Evolutionary conservation across 73 alveolate genomes (phyloP), one percentile per base, ranked within the genome.

Genomic region (Tetrahymena thermophila): DNA sequence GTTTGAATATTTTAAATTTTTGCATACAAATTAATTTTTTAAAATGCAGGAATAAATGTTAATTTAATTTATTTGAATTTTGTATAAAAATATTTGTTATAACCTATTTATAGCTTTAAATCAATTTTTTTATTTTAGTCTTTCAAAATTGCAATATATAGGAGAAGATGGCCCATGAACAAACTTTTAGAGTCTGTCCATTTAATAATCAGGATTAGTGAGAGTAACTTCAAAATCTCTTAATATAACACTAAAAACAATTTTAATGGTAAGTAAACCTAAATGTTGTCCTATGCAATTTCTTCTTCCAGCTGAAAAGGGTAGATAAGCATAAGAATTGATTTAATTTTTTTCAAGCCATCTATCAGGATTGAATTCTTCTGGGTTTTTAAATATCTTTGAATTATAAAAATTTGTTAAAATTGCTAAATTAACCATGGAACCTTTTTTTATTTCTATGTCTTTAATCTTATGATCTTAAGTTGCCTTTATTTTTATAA

Each of bases 271-370:
- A 85, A 89, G 35, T 35, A 37, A 35, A 7, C 95, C 97, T 93
- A 95, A 85, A 56, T 95, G 95, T 40, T 95, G 35, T 85, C 97
- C 95, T 31, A 95, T 89, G 31, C 95, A 95, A 40, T 95, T 89
- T 89, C 97, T 85, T 21, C 85, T 38, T 95, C 95, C 95, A 23
- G 97, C 93, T 35, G 95, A 85, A 40, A 95, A 95, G 89, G 97
- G 95, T 4, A 95, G 83, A 50, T 89, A 50, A 7, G 56, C 95
- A 85, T 34, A 95, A 34, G 71, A 11, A 43, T 95, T 94, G 44
- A 35, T 21, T 50, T 43, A 14, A 56, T 34, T 44, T 3, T 37
- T 28, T 43, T 55, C 89, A 1, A 71, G 84, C 97, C 97, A 85
- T 95, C 97, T 95, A 34, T 95, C 95, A 89, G 94, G 85, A 85